Evolutionary conservation across 345 rosid species (phyloP), one percentile per base, ranked within the genome.

Genomic region (Heritiera littoralis): DNA sequence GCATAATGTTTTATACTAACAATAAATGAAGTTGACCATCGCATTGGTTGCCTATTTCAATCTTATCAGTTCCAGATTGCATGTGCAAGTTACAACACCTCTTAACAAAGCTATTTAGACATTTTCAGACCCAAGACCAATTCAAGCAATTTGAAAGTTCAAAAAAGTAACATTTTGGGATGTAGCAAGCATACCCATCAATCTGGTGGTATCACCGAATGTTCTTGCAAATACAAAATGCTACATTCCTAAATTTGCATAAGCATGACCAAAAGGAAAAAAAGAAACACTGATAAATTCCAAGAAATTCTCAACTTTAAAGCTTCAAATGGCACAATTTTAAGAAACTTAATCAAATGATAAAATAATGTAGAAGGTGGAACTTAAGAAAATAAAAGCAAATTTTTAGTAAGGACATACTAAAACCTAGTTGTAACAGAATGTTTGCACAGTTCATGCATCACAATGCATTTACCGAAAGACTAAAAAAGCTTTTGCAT

Each of bases 1-100:
- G 54, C 7, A 65, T 65, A 45, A 30, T 63, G 72, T 15, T 48
- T 70, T 28, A 63, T 48, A 72, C 6, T 76, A 76, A 48, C 78
- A 15, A 48, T 30, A 46, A 60, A 23, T 13, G 13, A 28, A 43
- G 55, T 59, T n/a, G n/a, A 58, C 1, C 38, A 74, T 40, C 51
- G 45, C 2, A 41, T 10, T 17, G 54, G 14, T 60, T 40, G 18
- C n/a, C 23, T 17, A 38, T 45, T 73, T 73, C 48, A 73, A 73
- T 9, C 76, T 73, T 10, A 55, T 55, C 6, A 72, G 9, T 17
- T 35, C 32, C 30, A 54, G 7, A 55, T n/a, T 35, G 28, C 45
- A 38, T 12, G 51, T 51, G 32, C 40, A 14, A 28, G 59, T 30
- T 48, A 72, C 60, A 72, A 15, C 52, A 52, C 30, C 63, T 17